Evolutionary conservation across 768 basidiomycete species (phyloP).

Genomic region (Trametes cingulata): DNA sequence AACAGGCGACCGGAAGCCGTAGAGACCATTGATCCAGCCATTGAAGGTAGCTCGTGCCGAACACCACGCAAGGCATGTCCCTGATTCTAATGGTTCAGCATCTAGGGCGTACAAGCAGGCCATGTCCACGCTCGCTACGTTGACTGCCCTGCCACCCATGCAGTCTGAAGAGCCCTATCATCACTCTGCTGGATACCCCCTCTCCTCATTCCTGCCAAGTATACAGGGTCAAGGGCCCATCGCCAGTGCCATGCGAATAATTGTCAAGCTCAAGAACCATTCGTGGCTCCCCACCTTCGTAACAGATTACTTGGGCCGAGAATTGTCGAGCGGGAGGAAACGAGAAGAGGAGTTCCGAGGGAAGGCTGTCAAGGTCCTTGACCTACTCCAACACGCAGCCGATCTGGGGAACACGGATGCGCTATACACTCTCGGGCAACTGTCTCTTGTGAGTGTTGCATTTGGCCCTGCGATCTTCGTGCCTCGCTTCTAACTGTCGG

Average conservation of each 20-base stretch:
- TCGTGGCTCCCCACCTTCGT: conserved; percentile 48
- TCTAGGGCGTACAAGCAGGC: conserved; percentile 77
- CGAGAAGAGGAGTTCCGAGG: conserved; percentile 67
- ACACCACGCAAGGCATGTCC: neutral
- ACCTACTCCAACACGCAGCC: conserved; percentile 77
- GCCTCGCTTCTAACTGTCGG: neutral
- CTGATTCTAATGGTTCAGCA: conserved; percentile 43
- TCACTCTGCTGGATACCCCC: conserved; percentile 51
- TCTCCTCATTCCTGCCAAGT: conserved; percentile 69
- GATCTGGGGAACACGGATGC: conserved; percentile 79
- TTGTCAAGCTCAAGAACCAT: conserved; percentile 63
- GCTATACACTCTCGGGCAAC: conserved; percentile 61
- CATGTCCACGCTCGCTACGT: conserved; percentile 59
- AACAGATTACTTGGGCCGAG: conserved; percentile 43
- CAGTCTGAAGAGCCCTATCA: conserved; percentile 56
- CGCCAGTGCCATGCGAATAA: conserved; percentile 67
- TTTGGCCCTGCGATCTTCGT: neutral
- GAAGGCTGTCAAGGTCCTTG: conserved; percentile 80
- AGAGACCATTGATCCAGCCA: conserved; percentile 21
- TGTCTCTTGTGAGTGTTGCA: conserved; percentile 66
- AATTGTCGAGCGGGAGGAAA: conserved; percentile 40
- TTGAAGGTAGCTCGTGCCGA: conserved; percentile 22
- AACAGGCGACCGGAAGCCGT: neutral
- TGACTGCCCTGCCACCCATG: conserved; percentile 60
- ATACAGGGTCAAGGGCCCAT: conserved; percentile 78